Conservation (phyloP, 306 rosid species). For the Rosa persica region DNA sequence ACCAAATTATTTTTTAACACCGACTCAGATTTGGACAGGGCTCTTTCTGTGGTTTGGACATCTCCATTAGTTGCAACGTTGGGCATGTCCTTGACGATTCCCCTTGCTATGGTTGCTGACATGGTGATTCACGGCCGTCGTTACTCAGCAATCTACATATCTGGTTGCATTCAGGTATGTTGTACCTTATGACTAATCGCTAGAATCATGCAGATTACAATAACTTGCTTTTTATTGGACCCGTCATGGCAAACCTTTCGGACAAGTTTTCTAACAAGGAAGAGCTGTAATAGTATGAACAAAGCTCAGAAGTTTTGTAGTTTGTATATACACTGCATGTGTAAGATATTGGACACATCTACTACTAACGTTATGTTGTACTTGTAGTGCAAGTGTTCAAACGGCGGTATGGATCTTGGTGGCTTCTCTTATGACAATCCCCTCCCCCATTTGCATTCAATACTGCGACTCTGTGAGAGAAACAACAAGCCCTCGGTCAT, state of each 20-base stretch:
- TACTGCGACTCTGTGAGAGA: neutral
- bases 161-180: slow-evolving; percentile 69
- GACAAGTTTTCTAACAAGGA: slow-evolving; percentile 41
- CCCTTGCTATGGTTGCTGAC: slow-evolving; percentile 80
- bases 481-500: neutral
- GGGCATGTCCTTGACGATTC: slow-evolving; percentile 76
- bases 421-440: neutral
- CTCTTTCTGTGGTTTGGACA: slow-evolving; percentile 75
- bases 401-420: neutral
- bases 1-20: neutral
- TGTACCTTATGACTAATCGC: neutral
- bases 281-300: slow-evolving; percentile 18
- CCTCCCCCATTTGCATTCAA: neutral
- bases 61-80: slow-evolving; percentile 70
- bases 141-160: slow-evolving; percentile 52
- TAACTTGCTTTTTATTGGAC: slow-evolving; percentile 14
- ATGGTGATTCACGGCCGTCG: slow-evolving; percentile 59
- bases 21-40: slow-evolving; percentile 42
- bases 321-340: neutral
- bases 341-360: neutral
- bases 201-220: neutral
- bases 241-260: slow-evolving; percentile 60
- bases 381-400: too few relatives aligned
- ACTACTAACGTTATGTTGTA: neutral
- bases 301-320: neutral